These are phyloP conservation scores for Debaryomyces hansenii DNA, from an alignment of 805 yeast genomes.

Conservation along the genomic window DNA sequence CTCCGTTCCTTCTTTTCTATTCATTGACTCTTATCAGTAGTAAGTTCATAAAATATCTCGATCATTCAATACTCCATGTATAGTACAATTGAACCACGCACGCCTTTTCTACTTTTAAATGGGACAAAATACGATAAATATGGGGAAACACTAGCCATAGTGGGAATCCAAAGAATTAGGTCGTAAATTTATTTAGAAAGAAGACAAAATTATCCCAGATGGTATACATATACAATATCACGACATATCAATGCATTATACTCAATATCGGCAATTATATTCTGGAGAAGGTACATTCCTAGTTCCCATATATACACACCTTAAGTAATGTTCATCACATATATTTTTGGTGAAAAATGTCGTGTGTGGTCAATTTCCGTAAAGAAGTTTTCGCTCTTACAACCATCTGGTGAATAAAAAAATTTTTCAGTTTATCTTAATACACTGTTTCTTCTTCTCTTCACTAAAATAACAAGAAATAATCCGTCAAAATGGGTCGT, in stretches of 20 bases:
- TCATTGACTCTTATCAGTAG: no score
- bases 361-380: neutral
- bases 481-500: conserved; percentile 93
- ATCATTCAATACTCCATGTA: no score
- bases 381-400: neutral
- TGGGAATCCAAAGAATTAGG: no score
- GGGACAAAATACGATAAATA: neutral
- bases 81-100: neutral
- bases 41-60: no score
- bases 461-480: conserved; percentile 21
- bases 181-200: no score
- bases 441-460: conserved; percentile 11
- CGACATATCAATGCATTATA: no score
- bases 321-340: neutral
- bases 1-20: no score
- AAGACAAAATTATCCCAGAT: no score
- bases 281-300: no score
- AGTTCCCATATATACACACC: neutral
- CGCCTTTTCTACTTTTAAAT: neutral
- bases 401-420: neutral
- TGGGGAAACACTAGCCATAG: neutral
- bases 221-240: no score
- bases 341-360: neutral
- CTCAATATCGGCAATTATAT: no score
- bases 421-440: neutral